phyloP scores from a whole-genome alignment of 108 stramenopile genomes.

The Nitzschia palea region DNA sequence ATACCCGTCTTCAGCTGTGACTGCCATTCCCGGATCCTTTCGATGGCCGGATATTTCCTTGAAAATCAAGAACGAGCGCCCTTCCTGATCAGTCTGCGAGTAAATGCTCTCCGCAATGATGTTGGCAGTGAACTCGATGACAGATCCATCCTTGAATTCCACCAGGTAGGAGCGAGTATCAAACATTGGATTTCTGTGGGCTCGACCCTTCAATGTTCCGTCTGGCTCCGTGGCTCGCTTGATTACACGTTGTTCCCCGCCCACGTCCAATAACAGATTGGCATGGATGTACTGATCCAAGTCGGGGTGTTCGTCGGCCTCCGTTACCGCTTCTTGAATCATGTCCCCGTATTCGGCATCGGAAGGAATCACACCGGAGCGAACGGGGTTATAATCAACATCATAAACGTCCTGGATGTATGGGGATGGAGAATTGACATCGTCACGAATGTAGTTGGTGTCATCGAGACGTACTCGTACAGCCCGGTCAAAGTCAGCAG shows the following conservation, averaged over 20 bases:
- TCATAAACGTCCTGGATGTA: too few relatives aligned
- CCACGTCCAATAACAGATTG: slow-evolving; percentile 35
- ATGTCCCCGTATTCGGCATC: too few relatives aligned
- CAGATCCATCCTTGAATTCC: slow-evolving; percentile 50
- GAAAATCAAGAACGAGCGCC: slow-evolving; percentile 14
- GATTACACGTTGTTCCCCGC: slow-evolving; percentile 16
- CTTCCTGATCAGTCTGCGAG: slow-evolving; percentile 32
- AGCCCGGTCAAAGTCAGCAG: too few relatives aligned
- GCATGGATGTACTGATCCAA: slow-evolving; percentile 39
- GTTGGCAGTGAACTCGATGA: slow-evolving; percentile 44
- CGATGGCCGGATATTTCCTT: slow-evolving; percentile 18
- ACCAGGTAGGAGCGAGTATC: slow-evolving; percentile 41
- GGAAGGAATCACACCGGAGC: too few relatives aligned
- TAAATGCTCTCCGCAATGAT: slow-evolving; percentile 51
- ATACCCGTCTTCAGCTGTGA: neutral
- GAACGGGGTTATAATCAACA: too few relatives aligned
- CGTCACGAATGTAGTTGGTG: too few relatives aligned
- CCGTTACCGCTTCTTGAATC: too few relatives aligned
- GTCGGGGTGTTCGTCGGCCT: too few relatives aligned
- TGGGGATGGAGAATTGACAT: too few relatives aligned
- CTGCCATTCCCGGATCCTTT: slow-evolving; percentile 2
- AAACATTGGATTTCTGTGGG: slow-evolving; percentile 36
- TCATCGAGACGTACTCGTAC: too few relatives aligned
- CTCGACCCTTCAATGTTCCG: slow-evolving; percentile 30
- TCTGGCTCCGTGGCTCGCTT: slow-evolving; percentile 21